Evolutionary conservation across 352 stramenopile species (phyloP), one percentile per base, ranked within the genome.

Genomic region (Pseudoperonospora humuli): DNA sequence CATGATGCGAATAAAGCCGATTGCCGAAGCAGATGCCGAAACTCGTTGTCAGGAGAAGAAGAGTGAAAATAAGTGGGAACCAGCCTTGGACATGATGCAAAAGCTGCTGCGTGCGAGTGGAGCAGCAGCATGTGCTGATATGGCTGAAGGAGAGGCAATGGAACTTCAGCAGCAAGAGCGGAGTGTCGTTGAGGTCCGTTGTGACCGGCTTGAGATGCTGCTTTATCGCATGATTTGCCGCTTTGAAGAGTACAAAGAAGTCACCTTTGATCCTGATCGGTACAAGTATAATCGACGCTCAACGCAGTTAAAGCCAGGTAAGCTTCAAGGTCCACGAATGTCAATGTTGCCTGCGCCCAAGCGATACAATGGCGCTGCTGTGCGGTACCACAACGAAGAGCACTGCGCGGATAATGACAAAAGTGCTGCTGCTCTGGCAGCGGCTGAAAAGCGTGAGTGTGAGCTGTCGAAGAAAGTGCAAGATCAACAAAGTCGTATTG

Each of bases 221-320:
- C 54, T 91, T 13, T 91, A 91, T 43, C 70, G 79, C 8, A 91
- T 91, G 76, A 86, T 91, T 41, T 91, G 79, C 33, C 72, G 79
- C 5, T 85, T 83, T 47, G 79, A 91, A 59, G 79, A 91, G 47
- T 83, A 87, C 39, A 87, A 86, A 39, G 70, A 78, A 29, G 54
- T 81, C 25, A 67, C 75, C 6, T 86, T 80, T 21, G 59, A 72
- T 20, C 66, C 63, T 3, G 50, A 71, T 18, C 69, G 69, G 36
- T 54, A 58, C 19, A 61, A 48, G 21, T n/a, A 50, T 18, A 48
- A 37, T 28, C 34, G 46, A 17, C 45, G 42, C 11, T 29, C 45
- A 39, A 39, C 56, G 10, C 54, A 60, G 34, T 36, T 50, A 21
- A 44, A 62, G 20, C 59, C 54, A 33, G 64, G 38, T 23, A 65